Evolutionary conservation across 164 flowering plant genomes (phyloP).

Genomic region (Aristolochia californica): DNA sequence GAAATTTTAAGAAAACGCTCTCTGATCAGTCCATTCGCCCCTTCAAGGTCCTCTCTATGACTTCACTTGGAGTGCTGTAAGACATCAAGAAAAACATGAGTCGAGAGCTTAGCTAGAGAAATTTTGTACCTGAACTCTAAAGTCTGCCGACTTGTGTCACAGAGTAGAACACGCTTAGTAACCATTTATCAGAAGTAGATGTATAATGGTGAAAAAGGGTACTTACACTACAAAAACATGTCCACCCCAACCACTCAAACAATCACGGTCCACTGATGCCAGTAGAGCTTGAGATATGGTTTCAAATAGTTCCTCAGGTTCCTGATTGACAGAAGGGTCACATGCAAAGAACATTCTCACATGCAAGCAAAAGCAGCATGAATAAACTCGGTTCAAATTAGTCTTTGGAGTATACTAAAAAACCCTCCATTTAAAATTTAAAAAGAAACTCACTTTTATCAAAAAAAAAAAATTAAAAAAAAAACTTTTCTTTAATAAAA

Average conservation of each 20-base stretch:
- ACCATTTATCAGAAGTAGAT: not conserved
- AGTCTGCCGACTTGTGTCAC: too few species aligned
- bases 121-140: too few species aligned
- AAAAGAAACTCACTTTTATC: too few species aligned
- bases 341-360: not conserved
- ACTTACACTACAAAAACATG: slow-evolving; percentile 89
- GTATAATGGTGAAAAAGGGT: not conserved
- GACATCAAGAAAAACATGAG: slow-evolving; percentile 2
- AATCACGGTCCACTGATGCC: slow-evolving; percentile 84
- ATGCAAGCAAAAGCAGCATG: too few species aligned
- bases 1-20: too few species aligned
- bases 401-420: too few species aligned
- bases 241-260: slow-evolving; percentile 98
- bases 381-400: too few species aligned
- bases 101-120: too few species aligned
- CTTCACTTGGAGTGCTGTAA: slow-evolving; percentile 80
- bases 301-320: slow-evolving; percentile 84
- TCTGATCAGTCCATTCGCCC: slow-evolving; percentile 72
- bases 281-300: slow-evolving; percentile 83
- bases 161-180: too few species aligned
- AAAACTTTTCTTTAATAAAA: too few species aligned
- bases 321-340: slow-evolving; percentile 31
- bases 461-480: too few species aligned
- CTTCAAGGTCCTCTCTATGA: slow-evolving; percentile 74
- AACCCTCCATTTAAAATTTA: too few species aligned